A percentile compares a stretch with the other conserved stretches of the same genome.
These are phyloP conservation scores for Colletotrichum viniferum DNA, from an alignment of 2,329 filamentous ascomycete genomes.

Conservation along the genomic window DNA sequence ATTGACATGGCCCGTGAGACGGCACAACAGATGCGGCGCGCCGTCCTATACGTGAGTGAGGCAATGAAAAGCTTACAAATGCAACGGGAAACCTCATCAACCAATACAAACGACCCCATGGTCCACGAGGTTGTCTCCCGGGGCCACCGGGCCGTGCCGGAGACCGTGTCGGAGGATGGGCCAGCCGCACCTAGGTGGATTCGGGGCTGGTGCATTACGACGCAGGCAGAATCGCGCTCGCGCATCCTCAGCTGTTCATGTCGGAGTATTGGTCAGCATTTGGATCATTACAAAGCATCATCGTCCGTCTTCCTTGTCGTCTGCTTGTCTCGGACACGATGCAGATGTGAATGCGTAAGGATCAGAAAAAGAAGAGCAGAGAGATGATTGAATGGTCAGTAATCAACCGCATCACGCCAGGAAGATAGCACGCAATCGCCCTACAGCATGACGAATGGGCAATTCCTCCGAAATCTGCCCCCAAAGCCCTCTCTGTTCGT, in stretches of 20 bases:
- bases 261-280: background rate
- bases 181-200: background rate
- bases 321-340: background rate
- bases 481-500: background rate
- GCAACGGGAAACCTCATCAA: background rate
- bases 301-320: background rate
- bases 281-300: background rate
- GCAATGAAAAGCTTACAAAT: background rate
- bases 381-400: background rate
- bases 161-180: background rate
- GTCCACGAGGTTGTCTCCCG: background rate
- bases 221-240: too few species aligned
- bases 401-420: background rate
- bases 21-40: background rate
- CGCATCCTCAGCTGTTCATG: too few species aligned
- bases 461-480: background rate
- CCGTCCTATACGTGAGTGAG: background rate
- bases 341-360: background rate
- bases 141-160: background rate
- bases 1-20: background rate
- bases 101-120: background rate
- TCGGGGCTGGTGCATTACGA: background rate
- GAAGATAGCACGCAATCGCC: background rate
- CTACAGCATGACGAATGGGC: background rate
- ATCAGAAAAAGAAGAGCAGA: background rate